phyloP scores from a whole-genome alignment of 1,284 basidiomycete species.

The Bjerkandera adusta region DNA sequence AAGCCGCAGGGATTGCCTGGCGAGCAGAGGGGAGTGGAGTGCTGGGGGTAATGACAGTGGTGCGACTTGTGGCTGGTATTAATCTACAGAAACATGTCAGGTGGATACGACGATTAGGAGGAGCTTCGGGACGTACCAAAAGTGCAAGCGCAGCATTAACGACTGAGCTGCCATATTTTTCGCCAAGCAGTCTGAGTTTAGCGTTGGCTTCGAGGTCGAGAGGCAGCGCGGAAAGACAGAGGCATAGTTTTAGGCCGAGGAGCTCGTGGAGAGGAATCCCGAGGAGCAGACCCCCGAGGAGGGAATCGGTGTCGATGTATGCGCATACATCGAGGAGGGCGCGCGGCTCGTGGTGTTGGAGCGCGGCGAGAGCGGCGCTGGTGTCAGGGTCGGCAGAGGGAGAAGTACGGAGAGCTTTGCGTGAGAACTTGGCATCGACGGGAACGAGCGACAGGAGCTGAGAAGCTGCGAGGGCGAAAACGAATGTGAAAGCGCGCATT shows the following conservation, averaged over 20 bases:
- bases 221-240: constrained; percentile 27
- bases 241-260: constrained; percentile 22
- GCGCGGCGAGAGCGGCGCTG: too few species aligned
- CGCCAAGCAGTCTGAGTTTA: constrained; percentile 17
- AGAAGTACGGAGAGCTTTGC: not conserved
- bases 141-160: constrained; percentile 18
- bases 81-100: constrained; percentile 13
- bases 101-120: not conserved
- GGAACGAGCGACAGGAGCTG: not conserved
- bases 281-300: constrained; percentile 12
- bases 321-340: constrained; percentile 25
- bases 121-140: constrained; percentile 17
- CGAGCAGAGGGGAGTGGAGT: constrained; percentile 16
- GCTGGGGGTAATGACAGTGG: constrained; percentile 18
- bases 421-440: not conserved
- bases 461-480: not conserved
- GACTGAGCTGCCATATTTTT: constrained; percentile 18
- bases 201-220: constrained; percentile 18
- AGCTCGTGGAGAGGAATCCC: constrained; percentile 15
- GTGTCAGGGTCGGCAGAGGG: not conserved
- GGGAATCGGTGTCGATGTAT: constrained; percentile 19
- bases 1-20: constrained; percentile 19
- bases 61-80: constrained; percentile 8
- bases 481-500: constrained; percentile 7
- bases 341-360: constrained; percentile 20